Percentiles rank a stretch among this genome's conserved stretches.
Conservation (phyloP, 768 basidiomycete species). For the Rubroboletus satanas region DNA sequence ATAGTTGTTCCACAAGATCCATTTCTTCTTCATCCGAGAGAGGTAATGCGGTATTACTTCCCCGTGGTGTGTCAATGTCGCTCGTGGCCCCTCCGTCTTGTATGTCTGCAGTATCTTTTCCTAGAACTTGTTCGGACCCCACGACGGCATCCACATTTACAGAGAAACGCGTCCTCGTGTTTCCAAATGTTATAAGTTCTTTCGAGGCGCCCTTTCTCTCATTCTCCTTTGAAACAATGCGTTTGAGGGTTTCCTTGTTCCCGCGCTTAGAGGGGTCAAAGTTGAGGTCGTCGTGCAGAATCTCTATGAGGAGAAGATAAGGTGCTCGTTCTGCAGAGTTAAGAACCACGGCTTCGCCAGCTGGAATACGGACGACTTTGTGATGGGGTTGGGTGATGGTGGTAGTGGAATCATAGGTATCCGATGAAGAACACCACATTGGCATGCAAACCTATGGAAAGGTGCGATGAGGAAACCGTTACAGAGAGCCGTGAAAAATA, state of each 20-base stretch:
- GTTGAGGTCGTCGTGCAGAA: conserved; percentile 84
- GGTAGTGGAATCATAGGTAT: conserved; percentile 39
- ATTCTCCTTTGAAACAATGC: conserved; percentile 64
- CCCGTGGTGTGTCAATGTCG: conserved; percentile 18
- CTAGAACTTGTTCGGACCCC: conserved; percentile 31
- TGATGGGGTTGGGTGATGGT: conserved; percentile 68
- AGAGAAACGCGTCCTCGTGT: conserved; percentile 15
- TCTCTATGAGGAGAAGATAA: conserved; percentile 88
- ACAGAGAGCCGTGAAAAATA: neutral
- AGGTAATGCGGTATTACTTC: conserved; percentile 18
- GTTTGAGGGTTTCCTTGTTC: conserved; percentile 84
- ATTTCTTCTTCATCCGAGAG: conserved; percentile 76
- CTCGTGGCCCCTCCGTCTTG: conserved; percentile 12
- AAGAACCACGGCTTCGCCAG: conserved; percentile 94
- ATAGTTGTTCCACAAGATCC: conserved; percentile 94
- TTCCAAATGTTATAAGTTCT: conserved; percentile 49
- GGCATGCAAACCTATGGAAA: conserved; percentile 73
- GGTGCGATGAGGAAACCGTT: neutral
- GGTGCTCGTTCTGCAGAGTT: conserved; percentile 97
- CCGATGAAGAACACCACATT: conserved; percentile 80
- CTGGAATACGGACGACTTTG: conserved; percentile 94
- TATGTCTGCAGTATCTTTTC: conserved; percentile 28
- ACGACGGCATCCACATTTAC: conserved; percentile 20
- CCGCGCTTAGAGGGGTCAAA: conserved; percentile 81
- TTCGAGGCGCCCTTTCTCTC: conserved; percentile 55